Evolutionary conservation across 495 filamentous ascomycete species (phyloP), one percentile per base, ranked within the genome.

Genomic region (Aspergillus bridgeri): DNA sequence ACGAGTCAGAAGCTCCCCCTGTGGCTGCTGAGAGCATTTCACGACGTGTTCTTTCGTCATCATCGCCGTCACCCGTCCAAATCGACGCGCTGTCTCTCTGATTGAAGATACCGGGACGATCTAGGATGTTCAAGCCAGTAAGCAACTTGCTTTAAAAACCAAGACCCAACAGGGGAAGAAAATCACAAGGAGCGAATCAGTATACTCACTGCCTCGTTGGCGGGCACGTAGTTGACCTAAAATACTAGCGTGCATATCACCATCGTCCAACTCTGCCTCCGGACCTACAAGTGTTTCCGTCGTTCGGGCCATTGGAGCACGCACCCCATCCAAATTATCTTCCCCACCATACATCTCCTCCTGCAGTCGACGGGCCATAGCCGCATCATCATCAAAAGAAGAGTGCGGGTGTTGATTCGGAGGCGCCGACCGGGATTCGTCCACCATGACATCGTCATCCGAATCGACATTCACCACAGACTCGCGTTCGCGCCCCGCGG

Each of bases 261-360:
- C 83, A 44, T 81, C 79, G 57, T 84, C 80, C 51, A 72, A 71
- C 56, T 87, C 83, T 29, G 79, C 69, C 15, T 73, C 82, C 15
- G 89, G 89, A 3, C 86, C 92, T 27, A 96, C 87, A 43, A 98
- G 81, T 0, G 90, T 97, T 73, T 98, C 95, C 19, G 89, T 94
- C 17, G 87, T 95, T 57, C 91, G 85, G 42, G 87, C 90, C 74
- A 98, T 92, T 24, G 94, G 94, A 42, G 95, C 94, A 63, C 94
- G 81, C 42, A 98, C 87, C 15, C 78, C 86, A 59, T 90, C 86
- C 18, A 79, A 81, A 65, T 29, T 51, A 27, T 74, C 65, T 60
- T 81, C 74, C 53, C 74, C 81, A 53, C 79, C 74, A 66, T 97
- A 98, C 65, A 96, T 78, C 72, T 98, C 91, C 65, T 98, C 90